Percentiles rank a stretch among this genome's conserved stretches.
phyloP scores from a whole-genome alignment of 2,329 filamentous ascomycete genomes.

The Diaporthe sp. region DNA sequence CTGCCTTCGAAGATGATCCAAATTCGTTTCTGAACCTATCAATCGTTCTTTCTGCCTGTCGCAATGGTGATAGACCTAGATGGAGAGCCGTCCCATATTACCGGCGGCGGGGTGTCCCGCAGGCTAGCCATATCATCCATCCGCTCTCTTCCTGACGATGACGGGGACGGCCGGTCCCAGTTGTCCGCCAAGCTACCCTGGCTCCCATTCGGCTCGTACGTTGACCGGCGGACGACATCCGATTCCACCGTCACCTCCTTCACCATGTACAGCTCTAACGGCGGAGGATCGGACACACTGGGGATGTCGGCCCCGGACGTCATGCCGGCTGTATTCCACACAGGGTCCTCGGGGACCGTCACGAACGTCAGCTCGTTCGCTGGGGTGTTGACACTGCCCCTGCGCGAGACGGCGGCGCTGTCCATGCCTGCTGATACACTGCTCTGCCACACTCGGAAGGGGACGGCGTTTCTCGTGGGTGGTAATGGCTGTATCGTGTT shows the following conservation, averaged over 20 bases:
- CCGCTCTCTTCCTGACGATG: neutral
- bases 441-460: slow-evolving; percentile 18
- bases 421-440: slow-evolving; percentile 7
- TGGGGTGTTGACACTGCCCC: neutral
- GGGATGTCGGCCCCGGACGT: neutral
- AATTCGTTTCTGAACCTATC: neutral
- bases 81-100: slow-evolving; percentile 21
- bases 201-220: neutral
- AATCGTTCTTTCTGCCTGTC: slow-evolving; percentile 7
- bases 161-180: neutral
- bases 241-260: slow-evolving; percentile 27
- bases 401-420: neutral
- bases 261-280: slow-evolving; percentile 27
- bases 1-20: neutral
- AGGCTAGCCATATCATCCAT: neutral
- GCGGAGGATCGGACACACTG: neutral
- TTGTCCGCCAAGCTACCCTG: neutral
- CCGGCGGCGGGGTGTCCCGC: neutral
- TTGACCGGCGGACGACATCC: slow-evolving; percentile 5
- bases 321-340: neutral
- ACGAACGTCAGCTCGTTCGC: slow-evolving; percentile 7
- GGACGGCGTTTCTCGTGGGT: slow-evolving; percentile 11
- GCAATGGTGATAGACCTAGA: neutral
- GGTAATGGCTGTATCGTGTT: slow-evolving; percentile 13
- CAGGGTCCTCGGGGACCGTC: neutral